phyloP scores from a whole-genome alignment of 441 rosid genomes.

The Syzygium malaccense region DNA sequence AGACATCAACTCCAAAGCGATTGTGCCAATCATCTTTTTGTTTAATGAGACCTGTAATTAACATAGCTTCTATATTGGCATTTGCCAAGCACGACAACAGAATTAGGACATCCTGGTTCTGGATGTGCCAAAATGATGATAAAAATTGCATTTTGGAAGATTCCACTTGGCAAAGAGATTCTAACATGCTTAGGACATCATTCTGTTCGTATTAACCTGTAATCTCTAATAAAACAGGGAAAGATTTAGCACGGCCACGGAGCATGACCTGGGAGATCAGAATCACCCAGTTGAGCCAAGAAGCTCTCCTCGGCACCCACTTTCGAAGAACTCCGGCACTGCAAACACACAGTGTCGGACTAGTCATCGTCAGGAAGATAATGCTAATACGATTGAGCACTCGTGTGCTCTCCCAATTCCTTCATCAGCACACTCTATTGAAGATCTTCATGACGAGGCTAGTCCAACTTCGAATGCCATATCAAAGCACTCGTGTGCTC shows the following conservation, averaged over 20 bases:
- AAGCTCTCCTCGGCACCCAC: not conserved
- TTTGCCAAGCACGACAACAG: not conserved
- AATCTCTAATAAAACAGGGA: conserved; percentile 35
- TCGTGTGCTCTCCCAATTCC: not conserved
- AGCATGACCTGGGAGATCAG: conserved; percentile 10
- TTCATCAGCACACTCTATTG: not conserved
- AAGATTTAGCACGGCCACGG: conserved; percentile 31
- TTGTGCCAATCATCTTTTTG: not conserved
- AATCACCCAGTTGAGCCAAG: conserved; percentile 6
- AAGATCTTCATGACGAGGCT: conserved; percentile 5
- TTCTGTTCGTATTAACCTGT: not conserved
- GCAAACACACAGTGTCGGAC: conserved; percentile 8
- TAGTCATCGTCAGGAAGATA: not conserved
- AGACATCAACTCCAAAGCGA: too few species aligned
- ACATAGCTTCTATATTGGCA: not conserved
- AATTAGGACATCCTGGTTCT: not conserved
- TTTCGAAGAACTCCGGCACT: conserved; percentile 9
- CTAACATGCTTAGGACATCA: not conserved
- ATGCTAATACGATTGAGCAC: not conserved
- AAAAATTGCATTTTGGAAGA: not conserved
- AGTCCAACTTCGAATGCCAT: not conserved
- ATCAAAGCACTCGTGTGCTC: not conserved
- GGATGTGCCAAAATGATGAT: not conserved
- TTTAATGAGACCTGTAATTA: not conserved
- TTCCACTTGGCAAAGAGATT: not conserved